Base-by-base conservation (phyloP, 2,329 filamentous ascomycete species). In the Hawksworthiomyces lignivorus region DNA sequence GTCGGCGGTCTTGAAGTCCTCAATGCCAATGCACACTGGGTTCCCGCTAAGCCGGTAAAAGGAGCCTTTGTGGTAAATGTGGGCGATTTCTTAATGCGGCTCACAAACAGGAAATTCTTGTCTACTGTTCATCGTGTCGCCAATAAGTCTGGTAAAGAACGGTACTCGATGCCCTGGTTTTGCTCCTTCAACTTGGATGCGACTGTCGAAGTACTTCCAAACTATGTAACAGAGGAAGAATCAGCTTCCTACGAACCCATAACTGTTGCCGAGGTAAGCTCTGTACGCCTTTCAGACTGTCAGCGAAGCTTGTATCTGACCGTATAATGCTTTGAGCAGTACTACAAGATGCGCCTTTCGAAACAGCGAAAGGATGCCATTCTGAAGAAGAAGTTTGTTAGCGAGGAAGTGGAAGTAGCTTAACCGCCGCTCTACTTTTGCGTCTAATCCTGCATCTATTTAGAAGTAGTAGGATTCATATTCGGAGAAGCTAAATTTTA, bases 141-240 rank as follows among this genome's bases (percentile, higher is more conserved):
- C 14, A 41, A 38, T 22, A 41, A 15, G 28, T 32, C 43, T 3
- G 43, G 43, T n/a, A 29, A 19, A 20, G 43, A 41, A 26, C 30
- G 43, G 7, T 45, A 45, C 14, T 41, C 43, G 27, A 45, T 45
- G 32, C 37, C 43, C 6, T 45, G 37, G 37, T 45, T 45, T 15
- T 45, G 37, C 29, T 41, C 37, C 9, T 45, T 45, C 27, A 45
- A 45, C 28, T 33, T 45, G 19, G 43, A 45, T 20, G 43, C 43
- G 3, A 41, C 15, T 14, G 38, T 45, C 4, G 43, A 41, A 21
- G 43, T 45, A 14, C 15, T 43, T 5, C 41, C 41, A 8, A 28
- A 32, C 28, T 43, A 37, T 27, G 41, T 43, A 21, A 33, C 41
- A n/a, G 35, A 33, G 15, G 22, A 33, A 19, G 27, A 43, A 21